Evolutionary conservation across 805 yeast genomes (phyloP).

Genomic region (Metahyphopichia silvanorum): DNA sequence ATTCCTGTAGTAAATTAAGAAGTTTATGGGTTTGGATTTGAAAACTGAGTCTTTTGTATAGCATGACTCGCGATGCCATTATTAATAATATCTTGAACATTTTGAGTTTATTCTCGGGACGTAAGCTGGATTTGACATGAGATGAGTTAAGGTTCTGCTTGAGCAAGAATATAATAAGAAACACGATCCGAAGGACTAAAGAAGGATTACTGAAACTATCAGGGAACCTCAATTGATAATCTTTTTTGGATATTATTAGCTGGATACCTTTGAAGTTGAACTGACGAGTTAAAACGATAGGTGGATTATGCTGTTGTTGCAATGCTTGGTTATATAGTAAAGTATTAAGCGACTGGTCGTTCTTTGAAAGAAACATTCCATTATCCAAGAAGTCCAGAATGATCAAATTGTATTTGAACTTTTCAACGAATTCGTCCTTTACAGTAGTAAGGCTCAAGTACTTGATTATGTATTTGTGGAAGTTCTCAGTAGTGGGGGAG

Average conservation of each 20-base stretch:
- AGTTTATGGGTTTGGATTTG: conserved; percentile 21
- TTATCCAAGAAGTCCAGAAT: conserved; percentile 38
- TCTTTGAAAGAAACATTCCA: conserved; percentile 39
- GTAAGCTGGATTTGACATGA: conserved; percentile 1
- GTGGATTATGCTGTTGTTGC: conserved; percentile 1
- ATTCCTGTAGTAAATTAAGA: conserved; percentile 21
- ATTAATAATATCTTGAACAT: conserved; percentile 30
- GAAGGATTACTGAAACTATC: conserved; percentile 1
- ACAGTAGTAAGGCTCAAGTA: conserved; percentile 21
- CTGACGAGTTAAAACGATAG: conserved; percentile 3
- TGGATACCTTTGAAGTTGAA: conserved; percentile 20
- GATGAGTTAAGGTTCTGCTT: conserved; percentile 12
- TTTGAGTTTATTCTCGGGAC: conserved; percentile 11
- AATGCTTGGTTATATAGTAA: conserved; percentile 5
- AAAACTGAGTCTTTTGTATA: conserved; percentile 18
- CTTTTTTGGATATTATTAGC: conserved; percentile 11
- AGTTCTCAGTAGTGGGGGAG: conserved; percentile 14
- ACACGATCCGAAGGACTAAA: background rate
- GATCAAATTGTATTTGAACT: conserved; percentile 38
- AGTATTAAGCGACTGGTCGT: conserved; percentile 30
- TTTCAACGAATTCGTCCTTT: conserved; percentile 30
- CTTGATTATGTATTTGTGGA: conserved; percentile 20
- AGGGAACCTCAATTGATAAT: conserved; percentile 12
- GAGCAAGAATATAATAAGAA: conserved; percentile 25
- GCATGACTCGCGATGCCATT: conserved; percentile 23